Conservation (phyloP, 2,329 filamentous ascomycete genomes). For the Cadophora sp. region DNA sequence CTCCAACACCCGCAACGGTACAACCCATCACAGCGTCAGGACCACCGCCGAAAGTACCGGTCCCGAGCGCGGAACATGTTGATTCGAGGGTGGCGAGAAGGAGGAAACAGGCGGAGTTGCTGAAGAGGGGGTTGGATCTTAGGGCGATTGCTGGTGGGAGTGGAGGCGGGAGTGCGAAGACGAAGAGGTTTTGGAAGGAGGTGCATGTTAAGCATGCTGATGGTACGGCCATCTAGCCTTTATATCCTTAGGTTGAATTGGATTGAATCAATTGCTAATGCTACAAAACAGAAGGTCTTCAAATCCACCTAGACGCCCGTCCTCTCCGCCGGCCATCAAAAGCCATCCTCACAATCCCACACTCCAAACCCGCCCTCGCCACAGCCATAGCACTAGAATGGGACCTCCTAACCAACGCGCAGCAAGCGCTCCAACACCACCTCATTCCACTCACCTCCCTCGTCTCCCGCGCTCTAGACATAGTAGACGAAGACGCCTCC, state of each 20-base stretch:
- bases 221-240: slow-evolving; percentile 55
- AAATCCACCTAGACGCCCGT: slow-evolving; percentile 78
- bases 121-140: slow-evolving; percentile 58
- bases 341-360: slow-evolving; percentile 73
- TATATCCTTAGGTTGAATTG: no score
- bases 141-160: slow-evolving; percentile 49
- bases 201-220: slow-evolving; percentile 72
- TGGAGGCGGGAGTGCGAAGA: slow-evolving; percentile 51
- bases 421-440: slow-evolving; percentile 85
- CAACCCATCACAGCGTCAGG: slow-evolving; percentile 61
- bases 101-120: slow-evolving; percentile 60
- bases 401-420: slow-evolving; percentile 82
- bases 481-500: slow-evolving; percentile 68
- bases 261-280: no score
- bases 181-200: slow-evolving; percentile 88
- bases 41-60: slow-evolving; percentile 64
- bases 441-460: slow-evolving; percentile 91
- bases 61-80: slow-evolving; percentile 49
- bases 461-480: slow-evolving; percentile 82
- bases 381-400: slow-evolving; percentile 90
- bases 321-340: slow-evolving; percentile 83
- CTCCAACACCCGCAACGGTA: slow-evolving; percentile 40
- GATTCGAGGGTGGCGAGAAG: slow-evolving; percentile 56
- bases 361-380: slow-evolving; percentile 80
- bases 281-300: slow-evolving; percentile 43